These are phyloP conservation scores for Polyplosphaeria fusca DNA, from an alignment of 495 filamentous ascomycete genomes.

Conservation along the genomic window DNA sequence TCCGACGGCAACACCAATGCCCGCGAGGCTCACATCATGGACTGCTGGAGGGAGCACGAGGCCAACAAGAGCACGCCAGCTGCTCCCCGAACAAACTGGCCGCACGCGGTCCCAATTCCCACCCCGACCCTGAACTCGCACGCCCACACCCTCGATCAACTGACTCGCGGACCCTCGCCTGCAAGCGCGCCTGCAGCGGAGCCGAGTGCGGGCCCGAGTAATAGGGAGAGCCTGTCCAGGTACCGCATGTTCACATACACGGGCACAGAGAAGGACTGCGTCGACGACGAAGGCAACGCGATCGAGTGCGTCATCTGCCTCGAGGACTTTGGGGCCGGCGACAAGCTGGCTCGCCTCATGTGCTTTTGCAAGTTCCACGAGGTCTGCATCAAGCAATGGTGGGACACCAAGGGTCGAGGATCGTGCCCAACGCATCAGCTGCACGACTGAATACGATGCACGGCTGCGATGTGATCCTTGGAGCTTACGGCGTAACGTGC, in stretches of 20 bases:
- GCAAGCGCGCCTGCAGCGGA: no score
- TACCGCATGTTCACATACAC: slow-evolving; percentile 62
- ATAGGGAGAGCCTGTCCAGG: slow-evolving; percentile 7
- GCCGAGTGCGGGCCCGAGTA: no score
- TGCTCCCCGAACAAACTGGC: no score
- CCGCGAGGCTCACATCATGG: slow-evolving; percentile 72
- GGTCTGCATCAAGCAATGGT: slow-evolving; percentile 44
- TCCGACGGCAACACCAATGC: slow-evolving; percentile 57
- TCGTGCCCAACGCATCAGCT: slow-evolving; percentile 45
- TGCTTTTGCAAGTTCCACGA: slow-evolving; percentile 93
- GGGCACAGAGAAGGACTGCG: slow-evolving; percentile 89
- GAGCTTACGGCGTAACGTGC: no score
- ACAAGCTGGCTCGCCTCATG: slow-evolving; percentile 77
- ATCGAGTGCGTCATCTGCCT: slow-evolving; percentile 92
- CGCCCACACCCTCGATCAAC: no score
- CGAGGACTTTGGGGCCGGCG: slow-evolving; percentile 88
- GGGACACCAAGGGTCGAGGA: slow-evolving; percentile 42
- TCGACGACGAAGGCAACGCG: slow-evolving; percentile 57
- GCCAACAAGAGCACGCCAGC: no score
- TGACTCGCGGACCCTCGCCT: no score
- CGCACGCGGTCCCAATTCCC: no score
- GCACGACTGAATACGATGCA: slow-evolving; percentile 26
- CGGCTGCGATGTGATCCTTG: no score
- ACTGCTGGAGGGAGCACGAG: slow-evolving; percentile 61
- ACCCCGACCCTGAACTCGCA: no score